A percentile compares a stretch with the other conserved stretches of the same genome.
These are phyloP conservation scores for Sugiyamaella neomexicana DNA, from an alignment of 1,139 yeast genomes.

Conservation along the genomic window DNA sequence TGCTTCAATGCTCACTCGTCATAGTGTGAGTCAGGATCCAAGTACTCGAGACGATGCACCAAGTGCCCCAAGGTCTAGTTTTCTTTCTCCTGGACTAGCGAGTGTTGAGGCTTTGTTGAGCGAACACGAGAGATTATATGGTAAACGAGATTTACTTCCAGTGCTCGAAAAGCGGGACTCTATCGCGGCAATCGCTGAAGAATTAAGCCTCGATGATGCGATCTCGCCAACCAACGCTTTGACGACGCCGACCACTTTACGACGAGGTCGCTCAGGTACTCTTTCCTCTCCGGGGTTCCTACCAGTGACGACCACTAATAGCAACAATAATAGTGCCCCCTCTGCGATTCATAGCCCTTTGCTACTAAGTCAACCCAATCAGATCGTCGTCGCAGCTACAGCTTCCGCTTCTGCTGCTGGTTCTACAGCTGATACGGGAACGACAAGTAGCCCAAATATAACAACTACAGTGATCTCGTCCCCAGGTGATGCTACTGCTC, in stretches of 20 bases:
- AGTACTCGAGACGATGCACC: constrained; percentile 7
- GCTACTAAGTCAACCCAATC: constrained; percentile 10
- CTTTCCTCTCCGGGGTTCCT: constrained; percentile 17
- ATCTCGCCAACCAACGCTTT: constrained; percentile 4
- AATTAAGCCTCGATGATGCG: constrained; percentile 11
- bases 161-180: constrained; percentile 20
- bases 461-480: constrained; percentile 1
- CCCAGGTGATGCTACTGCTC: constrained; percentile 2
- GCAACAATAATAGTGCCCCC: not conserved
- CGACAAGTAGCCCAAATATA: constrained; percentile 13
- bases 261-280: constrained; percentile 20
- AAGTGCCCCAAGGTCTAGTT: not conserved
- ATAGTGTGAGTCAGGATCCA: constrained; percentile 2
- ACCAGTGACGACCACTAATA: not conserved
- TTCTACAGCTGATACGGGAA: constrained; percentile 11
- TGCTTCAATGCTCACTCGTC: not conserved
- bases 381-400: constrained; percentile 7
- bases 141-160: constrained; percentile 13
- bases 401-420: constrained; percentile 9
- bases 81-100: constrained; percentile 23
- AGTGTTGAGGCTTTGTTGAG: constrained; percentile 25
- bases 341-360: constrained; percentile 16
- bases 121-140: constrained; percentile 29
- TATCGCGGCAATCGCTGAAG: constrained; percentile 24
- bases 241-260: not conserved